A percentile compares a stretch with the other conserved stretches of the same genome.
Evolutionary conservation across 176 grass and related monocot species (phyloP).

Genomic region (Oryza rufipogon): DNA sequence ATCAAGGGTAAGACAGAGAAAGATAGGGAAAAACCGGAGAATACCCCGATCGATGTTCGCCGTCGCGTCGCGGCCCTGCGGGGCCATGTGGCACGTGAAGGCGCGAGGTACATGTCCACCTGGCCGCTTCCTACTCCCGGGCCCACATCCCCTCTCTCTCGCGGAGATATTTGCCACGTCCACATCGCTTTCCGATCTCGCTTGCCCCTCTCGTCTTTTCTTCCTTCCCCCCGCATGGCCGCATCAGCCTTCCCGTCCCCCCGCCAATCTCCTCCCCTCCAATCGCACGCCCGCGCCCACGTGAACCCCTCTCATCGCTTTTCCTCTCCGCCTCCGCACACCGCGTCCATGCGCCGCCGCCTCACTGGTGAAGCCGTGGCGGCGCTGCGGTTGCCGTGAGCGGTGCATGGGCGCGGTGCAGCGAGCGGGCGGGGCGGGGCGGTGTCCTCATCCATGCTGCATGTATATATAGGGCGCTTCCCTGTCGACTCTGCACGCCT

Average conservation of each 20-base stretch:
- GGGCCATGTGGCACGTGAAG: conserved; percentile 74
- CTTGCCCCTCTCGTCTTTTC: neutral
- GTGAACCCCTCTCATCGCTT: conserved; percentile 47
- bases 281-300: conserved; percentile 57
- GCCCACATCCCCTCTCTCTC: neutral
- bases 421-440: neutral
- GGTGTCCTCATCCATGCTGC: conserved; percentile 58
- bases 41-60: neutral
- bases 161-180: conserved; percentile 47
- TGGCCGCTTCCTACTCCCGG: conserved; percentile 21
- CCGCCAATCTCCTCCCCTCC: conserved; percentile 42
- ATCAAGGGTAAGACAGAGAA: neutral
- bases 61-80: neutral
- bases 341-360: conserved; percentile 12
- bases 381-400: too few relatives aligned
- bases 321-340: neutral
- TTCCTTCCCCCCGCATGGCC: neutral
- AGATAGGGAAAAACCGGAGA: neutral
- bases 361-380: too few relatives aligned
- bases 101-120: conserved; percentile 61
- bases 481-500: conserved; percentile 56
- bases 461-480: conserved; percentile 58
- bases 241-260: neutral
- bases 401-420: conserved; percentile 13
- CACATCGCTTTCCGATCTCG: conserved; percentile 37